These are phyloP conservation scores for Trametes villosa DNA, from an alignment of 768 basidiomycete species.

Conservation along the genomic window DNA sequence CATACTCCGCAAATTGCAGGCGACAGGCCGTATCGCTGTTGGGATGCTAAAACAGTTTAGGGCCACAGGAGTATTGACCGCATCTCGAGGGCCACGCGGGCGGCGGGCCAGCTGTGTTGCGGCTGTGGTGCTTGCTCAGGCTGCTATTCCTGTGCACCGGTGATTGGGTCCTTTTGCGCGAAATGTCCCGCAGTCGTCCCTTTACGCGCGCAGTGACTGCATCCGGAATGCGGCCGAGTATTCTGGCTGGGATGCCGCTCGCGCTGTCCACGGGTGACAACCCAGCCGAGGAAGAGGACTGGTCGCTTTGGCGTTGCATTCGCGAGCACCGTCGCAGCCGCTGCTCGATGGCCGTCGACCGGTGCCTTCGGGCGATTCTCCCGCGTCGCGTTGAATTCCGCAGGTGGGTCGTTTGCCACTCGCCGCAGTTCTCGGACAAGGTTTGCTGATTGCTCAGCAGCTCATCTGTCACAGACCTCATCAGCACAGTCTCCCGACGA, in stretches of 20 bases:
- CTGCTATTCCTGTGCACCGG: not conserved
- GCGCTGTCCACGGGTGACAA: not conserved
- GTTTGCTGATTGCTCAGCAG: slow-evolving; percentile 20
- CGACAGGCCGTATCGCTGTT: not conserved
- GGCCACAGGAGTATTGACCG: slow-evolving; percentile 13
- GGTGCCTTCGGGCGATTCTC: slow-evolving; percentile 3
- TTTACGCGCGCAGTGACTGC: not conserved
- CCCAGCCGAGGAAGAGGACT: not conserved
- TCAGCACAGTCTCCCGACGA: slow-evolving; percentile 17
- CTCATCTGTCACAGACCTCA: slow-evolving; percentile 15
- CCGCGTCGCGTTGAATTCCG: slow-evolving; percentile 10
- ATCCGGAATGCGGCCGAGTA: slow-evolving; percentile 7
- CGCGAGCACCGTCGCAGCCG: slow-evolving; percentile 4
- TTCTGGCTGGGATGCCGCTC: not conserved
- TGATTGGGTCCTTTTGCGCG: not conserved
- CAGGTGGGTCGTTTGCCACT: slow-evolving; percentile 2
- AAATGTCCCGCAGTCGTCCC: not conserved
- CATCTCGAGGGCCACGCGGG: slow-evolving; percentile 13
- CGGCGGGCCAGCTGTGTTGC: slow-evolving; percentile 6
- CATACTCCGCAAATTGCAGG: not conserved
- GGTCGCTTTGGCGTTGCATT: not conserved
- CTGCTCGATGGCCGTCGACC: slow-evolving; percentile 2
- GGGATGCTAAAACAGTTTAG: not conserved
- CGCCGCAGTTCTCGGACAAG: slow-evolving; percentile 21
- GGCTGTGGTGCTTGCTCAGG: not conserved